Evolutionary conservation across 768 basidiomycete genomes (phyloP), one percentile per base, ranked within the genome.

Genomic region (Lactarius vividus): DNA sequence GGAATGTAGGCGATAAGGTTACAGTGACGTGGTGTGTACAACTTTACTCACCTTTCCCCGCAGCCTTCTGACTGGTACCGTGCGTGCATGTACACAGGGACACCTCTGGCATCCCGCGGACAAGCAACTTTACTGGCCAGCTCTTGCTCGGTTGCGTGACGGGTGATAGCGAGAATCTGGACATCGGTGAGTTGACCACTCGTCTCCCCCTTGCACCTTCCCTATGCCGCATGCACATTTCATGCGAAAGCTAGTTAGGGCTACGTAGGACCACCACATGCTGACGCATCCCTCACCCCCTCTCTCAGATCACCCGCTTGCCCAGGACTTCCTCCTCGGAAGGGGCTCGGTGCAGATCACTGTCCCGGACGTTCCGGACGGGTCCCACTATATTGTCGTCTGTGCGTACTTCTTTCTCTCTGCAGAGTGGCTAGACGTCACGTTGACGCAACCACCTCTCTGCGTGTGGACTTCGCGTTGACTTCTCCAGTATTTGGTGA

Each of bases 61-160:
- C 49, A 49, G 46, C 11, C 23, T 4, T 23, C 0, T 49, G 23
- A 49, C 26, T 49, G 49, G 23, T n/a, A 11, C 5, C 49, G 11
- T 52, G 6, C 11, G 20, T 44, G 42, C 42, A 9, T 59, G 13
- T 52, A 4, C 18, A 44, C 37, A 64, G 63, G 63, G 70, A 76
- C 66, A 69, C 72, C 1, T 62, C 69, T 42, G 65, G 75, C 52
- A 72, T 87, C 35, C 84, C 84, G 4, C 23, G n/a, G 3, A 73
- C 77, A 49, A 73, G 72, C 33, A 73, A 76, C 66, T 73, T 75
- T 5, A 80, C 77, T 7, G 77, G 85, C 8, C 29, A 75, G 35
- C 66, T 86, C 55, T 71, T 85, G 6, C 79, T 87, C 26, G 85
- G 85, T 16, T 76, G 76, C 65, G 13, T 70, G 62, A 66, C 71